Evolutionary conservation across 202 grass and related monocot genomes (phyloP), one percentile per base, ranked within the genome.

Genomic region (Schoenoplectus triqueter): DNA sequence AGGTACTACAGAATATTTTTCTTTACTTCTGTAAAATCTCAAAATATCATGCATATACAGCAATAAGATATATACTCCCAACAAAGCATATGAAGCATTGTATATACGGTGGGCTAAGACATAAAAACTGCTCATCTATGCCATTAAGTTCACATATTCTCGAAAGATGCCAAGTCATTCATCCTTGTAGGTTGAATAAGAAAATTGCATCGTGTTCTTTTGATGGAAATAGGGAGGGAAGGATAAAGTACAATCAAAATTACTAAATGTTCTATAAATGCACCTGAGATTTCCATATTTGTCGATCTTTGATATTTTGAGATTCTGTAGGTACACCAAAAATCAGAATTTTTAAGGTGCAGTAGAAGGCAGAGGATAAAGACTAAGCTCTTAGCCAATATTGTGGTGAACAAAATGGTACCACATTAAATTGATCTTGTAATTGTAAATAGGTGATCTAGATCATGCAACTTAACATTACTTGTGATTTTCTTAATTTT

Each of bases 401-500:
- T 13, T 11, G n/a, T 55, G 22, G 39, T 79, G 55, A 14, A 79
- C 52, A 1, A 44, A 17, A 79, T 39, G 6, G 3, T 9, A 44
- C 5, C 22, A 60, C n/a, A 44, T 78, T 31, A 14, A 79, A 79
- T 45, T 57, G 87, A 59, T n/a, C 57, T 22, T 40, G 63, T 6
- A 54, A 6, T 57, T 13, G 79, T 45, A 45, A 79, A 42, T 44
- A 87, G 82, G 5, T 9, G 44, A 65, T 31, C 31, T 31, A 75
- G n/a, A 90, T 11, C 68, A 56, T 71, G 22, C 55, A 5, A 59
- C 8, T 46, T 62, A 31, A 31, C 31, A 86, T 90, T 96, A 93
- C 94, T 91, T 91, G 93, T 98, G 95, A 45, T 98, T 98, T 92
- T 95, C 86, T 86, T 93, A 78, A 98, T 88, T 83, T 95, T 91